Evolutionary conservation across 192 early-diverging fungal species (phyloP).

Genomic region (Lobosporangium transversale): DNA sequence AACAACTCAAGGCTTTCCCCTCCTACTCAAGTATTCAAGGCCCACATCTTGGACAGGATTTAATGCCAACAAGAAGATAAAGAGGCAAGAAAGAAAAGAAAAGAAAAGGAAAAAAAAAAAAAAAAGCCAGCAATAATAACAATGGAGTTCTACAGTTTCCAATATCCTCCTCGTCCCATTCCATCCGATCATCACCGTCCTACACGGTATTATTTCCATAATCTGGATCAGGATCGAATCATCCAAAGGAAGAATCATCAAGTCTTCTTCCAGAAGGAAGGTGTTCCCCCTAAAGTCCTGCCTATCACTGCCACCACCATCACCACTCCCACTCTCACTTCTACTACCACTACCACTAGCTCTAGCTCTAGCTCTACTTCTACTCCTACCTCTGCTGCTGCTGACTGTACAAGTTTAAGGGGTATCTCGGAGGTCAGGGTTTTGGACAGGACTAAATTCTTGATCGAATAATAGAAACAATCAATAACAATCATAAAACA

Average conservation of each 20-base stretch:
- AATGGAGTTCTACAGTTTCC: conserved; percentile 42
- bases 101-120: too few species aligned
- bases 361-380: background rate
- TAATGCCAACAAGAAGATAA: too few species aligned
- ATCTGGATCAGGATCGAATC: conserved; percentile 21
- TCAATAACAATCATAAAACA: background rate
- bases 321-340: background rate
- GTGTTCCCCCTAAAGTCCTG: conserved; percentile 1
- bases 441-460: conserved; percentile 28
- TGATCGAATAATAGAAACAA: conserved; percentile 8
- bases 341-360: background rate
- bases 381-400: background rate
- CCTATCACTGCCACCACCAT: background rate
- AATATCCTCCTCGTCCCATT: conserved; percentile 26
- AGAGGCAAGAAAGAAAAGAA: too few species aligned
- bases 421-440: background rate
- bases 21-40: too few species aligned
- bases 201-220: conserved; percentile 31
- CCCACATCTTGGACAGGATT: too few species aligned
- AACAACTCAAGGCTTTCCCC: too few species aligned
- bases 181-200: conserved; percentile 26
- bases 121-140: too few species aligned
- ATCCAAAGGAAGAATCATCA: background rate
- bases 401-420: background rate
- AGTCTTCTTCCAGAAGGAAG: conserved; percentile 20